Conservation (phyloP, 2,329 filamentous ascomycete species). For the Tolypocladium cylindrosporum region DNA sequence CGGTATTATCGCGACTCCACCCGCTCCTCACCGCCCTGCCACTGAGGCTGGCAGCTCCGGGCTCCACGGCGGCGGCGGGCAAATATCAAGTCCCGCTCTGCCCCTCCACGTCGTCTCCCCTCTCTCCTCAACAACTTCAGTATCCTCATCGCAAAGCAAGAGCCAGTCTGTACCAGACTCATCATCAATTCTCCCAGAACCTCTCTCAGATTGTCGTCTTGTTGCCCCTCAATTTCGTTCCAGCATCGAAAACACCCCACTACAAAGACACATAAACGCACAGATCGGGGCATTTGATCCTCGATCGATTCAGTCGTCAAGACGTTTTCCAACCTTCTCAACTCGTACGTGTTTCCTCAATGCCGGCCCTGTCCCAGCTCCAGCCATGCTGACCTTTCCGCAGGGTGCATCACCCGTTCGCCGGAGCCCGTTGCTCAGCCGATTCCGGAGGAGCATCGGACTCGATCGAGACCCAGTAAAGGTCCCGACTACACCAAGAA, state of each 20-base stretch:
- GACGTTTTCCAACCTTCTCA: conserved; percentile 97
- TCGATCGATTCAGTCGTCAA: conserved; percentile 62
- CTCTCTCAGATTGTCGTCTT: background rate
- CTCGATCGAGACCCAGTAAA: conserved; percentile 50
- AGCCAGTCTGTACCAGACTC: background rate
- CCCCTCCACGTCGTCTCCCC: background rate
- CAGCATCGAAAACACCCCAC: background rate
- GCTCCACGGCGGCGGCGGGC: background rate
- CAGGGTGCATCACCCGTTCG: conserved; percentile 92
- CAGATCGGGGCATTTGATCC: conserved; percentile 39
- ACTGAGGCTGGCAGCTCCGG: background rate
- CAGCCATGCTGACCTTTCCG: conserved; percentile 14
- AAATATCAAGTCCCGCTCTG: background rate
- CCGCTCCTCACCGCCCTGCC: background rate
- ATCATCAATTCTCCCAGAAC: background rate
- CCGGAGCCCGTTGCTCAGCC: conserved; percentile 89
- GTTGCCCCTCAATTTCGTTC: background rate
- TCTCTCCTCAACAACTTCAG: background rate
- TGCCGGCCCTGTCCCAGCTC: background rate
- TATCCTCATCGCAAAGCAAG: background rate
- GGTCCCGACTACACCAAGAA: conserved; percentile 19
- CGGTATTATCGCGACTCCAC: background rate
- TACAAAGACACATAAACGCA: conserved; percentile 8
- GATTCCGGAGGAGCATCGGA: conserved; percentile 74
- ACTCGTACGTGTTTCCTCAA: conserved; percentile 61